Conservation (phyloP, 495 filamentous ascomycete species). For the Aspergillus saccharolyticus region DNA sequence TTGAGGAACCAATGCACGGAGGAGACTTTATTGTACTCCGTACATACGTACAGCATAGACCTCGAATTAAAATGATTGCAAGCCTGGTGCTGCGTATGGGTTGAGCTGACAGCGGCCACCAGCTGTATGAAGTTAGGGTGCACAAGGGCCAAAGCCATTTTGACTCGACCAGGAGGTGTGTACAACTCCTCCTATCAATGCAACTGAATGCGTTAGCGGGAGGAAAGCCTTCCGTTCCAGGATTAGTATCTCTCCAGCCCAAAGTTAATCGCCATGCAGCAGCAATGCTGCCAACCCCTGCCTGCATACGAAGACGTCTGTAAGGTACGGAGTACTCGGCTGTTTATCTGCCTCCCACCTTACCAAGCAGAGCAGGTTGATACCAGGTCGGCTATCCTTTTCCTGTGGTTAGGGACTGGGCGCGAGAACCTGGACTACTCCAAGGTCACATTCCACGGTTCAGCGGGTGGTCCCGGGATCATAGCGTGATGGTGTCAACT, state of each 20-base stretch:
- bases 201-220: neutral
- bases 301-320: neutral
- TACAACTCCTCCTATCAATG: neutral
- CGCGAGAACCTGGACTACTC: neutral
- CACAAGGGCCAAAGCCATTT: neutral
- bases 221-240: neutral
- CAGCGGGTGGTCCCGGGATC: too few species aligned
- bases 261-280: slow-evolving; percentile 1
- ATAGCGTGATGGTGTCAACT: too few species aligned
- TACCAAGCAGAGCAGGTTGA: too few species aligned
- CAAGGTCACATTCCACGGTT: neutral
- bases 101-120: neutral
- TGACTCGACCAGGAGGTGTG: neutral
- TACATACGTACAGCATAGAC: too few species aligned
- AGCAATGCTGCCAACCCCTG: neutral
- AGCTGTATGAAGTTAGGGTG: neutral
- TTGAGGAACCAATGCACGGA: too few species aligned
- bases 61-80: too few species aligned
- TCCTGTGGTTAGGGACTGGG: neutral
- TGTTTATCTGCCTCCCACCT: too few species aligned
- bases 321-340: neutral
- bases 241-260: neutral
- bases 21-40: too few species aligned
- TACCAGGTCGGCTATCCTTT: neutral
- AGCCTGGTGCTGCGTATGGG: neutral